phyloP scores from a whole-genome alignment of 2,329 filamentous ascomycete genomes.

The Gnomoniopsis sp. region DNA sequence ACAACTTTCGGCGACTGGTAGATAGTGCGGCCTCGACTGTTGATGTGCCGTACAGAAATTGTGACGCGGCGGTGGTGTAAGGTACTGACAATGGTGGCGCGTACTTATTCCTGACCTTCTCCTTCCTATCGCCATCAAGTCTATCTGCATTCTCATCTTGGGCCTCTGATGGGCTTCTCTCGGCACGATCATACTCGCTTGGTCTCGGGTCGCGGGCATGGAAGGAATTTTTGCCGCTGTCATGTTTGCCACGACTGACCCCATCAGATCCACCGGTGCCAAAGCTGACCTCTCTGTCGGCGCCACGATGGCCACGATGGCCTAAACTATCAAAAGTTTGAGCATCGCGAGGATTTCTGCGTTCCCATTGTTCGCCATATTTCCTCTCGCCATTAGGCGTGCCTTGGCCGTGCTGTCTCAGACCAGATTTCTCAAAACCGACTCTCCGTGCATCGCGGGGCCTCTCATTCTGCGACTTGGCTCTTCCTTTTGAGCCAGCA shows the following conservation, averaged over 20 bases:
- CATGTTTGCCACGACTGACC: neutral
- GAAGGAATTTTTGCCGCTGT: neutral
- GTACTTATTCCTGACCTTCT: conserved; percentile 11
- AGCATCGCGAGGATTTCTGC: neutral
- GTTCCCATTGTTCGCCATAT: neutral
- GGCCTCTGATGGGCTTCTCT: neutral
- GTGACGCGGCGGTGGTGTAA: conserved; percentile 80
- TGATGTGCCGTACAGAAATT: conserved; percentile 85
- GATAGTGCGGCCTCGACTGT: conserved; percentile 77
- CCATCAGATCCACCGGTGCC: neutral
- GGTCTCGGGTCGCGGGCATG: neutral
- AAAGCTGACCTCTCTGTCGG: neutral
- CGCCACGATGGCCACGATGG: neutral
- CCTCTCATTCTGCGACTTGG: neutral
- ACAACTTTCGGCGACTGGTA: conserved; percentile 64
- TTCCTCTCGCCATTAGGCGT: neutral
- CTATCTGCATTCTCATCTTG: neutral
- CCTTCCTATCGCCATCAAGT: neutral
- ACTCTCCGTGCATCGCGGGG: neutral
- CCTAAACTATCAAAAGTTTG: neutral
- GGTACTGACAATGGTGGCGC: conserved; percentile 27
- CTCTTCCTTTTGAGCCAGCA: neutral
- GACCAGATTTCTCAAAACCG: neutral
- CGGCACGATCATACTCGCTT: neutral
- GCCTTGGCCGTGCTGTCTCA: neutral